phyloP scores from a whole-genome alignment of 148 eudicot genomes.

The Rheum nobile region DNA sequence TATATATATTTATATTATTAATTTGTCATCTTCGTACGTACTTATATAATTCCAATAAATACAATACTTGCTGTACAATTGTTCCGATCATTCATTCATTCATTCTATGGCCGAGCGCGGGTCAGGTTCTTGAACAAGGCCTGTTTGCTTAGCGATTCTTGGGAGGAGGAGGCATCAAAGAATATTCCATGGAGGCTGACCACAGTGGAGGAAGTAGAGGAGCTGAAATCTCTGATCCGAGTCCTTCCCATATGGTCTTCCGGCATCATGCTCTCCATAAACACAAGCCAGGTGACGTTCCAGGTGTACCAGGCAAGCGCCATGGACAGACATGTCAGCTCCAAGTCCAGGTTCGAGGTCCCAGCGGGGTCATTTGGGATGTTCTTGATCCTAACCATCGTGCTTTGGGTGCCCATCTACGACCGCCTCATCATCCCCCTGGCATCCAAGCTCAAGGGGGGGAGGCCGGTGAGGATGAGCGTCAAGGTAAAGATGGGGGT shows the following conservation, averaged over 20 bases:
- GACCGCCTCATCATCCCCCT: slow-evolving; percentile 65
- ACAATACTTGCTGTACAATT: too few species aligned
- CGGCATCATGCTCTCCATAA: slow-evolving; percentile 46
- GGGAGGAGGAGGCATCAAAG: slow-evolving; percentile 31
- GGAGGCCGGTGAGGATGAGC: slow-evolving; percentile 37
- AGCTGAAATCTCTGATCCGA: slow-evolving; percentile 51
- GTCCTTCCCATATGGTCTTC: slow-evolving; percentile 71
- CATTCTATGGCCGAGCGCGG: too few species aligned
- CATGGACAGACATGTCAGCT: slow-evolving; percentile 60
- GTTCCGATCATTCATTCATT: too few species aligned
- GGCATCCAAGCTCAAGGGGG: slow-evolving; percentile 47
- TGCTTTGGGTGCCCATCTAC: slow-evolving; percentile 50
- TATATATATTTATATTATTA: too few species aligned
- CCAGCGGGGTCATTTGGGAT: slow-evolving; percentile 64
- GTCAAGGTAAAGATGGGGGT: slow-evolving; percentile 62
- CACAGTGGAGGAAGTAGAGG: slow-evolving; percentile 63
- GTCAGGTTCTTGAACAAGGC: slow-evolving; percentile 64
- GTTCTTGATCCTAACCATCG: slow-evolving; percentile 38
- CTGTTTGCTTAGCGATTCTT: slow-evolving; percentile 38
- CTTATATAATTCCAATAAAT: too few species aligned
- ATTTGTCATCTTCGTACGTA: too few species aligned
- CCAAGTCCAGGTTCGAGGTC: slow-evolving; percentile 38
- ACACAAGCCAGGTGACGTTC: slow-evolving; percentile 35
- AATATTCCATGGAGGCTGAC: slow-evolving; percentile 45
- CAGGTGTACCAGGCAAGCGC: slow-evolving; percentile 43